These are phyloP conservation scores for Penicillium pulvis DNA, from an alignment of 495 filamentous ascomycete species.

Conservation along the genomic window DNA sequence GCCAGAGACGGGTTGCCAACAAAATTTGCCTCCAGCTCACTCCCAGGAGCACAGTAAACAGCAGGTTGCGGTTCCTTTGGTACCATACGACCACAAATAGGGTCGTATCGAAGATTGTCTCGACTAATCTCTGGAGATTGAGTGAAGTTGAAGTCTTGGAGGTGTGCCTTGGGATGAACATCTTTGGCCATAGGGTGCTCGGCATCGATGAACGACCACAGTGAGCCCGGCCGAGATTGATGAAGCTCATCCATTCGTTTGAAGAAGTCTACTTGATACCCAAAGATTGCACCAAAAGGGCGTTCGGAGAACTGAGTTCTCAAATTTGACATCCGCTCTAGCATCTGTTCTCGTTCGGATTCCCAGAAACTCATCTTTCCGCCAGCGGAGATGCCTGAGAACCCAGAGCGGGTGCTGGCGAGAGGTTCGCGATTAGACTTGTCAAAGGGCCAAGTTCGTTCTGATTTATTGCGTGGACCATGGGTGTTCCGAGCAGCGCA, in stretches of 20 bases:
- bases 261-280: slow-evolving; percentile 33
- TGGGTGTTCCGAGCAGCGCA: slow-evolving; percentile 19
- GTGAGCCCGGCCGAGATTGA: slow-evolving; percentile 26
- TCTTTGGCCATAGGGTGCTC: slow-evolving; percentile 11
- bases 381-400: slow-evolving; percentile 15
- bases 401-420: slow-evolving; percentile 20
- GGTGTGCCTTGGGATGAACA: slow-evolving; percentile 13
- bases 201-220: slow-evolving; percentile 28
- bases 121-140: slow-evolving; percentile 5
- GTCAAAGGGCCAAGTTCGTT: slow-evolving; percentile 19
- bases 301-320: slow-evolving; percentile 30
- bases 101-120: slow-evolving; percentile 34
- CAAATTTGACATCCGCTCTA: slow-evolving; percentile 26
- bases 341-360: slow-evolving; percentile 18
- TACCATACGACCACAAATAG: slow-evolving; percentile 45
- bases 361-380: slow-evolving; percentile 23
- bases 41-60: slow-evolving; percentile 18
- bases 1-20: neutral
- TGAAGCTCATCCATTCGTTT: slow-evolving; percentile 11
- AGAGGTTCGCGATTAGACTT: slow-evolving; percentile 18
- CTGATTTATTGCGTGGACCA: slow-evolving; percentile 11
- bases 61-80: slow-evolving; percentile 15
- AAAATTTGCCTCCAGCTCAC: slow-evolving; percentile 17
- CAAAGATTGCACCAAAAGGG: slow-evolving; percentile 47
- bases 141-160: slow-evolving; percentile 16